phyloP scores from a whole-genome alignment of 208 protist species.

The Trypanosoma rangeli region DNA sequence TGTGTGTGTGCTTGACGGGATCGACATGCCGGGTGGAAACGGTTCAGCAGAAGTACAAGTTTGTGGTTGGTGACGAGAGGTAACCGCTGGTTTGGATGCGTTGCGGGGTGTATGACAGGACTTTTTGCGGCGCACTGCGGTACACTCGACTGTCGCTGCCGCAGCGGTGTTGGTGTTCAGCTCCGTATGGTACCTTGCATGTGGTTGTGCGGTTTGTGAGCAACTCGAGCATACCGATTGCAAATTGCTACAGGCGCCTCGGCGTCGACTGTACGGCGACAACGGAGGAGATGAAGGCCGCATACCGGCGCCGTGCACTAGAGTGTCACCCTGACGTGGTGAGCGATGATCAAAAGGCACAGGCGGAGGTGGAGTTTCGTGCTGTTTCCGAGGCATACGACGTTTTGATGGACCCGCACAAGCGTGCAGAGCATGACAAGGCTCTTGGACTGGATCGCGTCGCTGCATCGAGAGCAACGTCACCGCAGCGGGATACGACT shows the following conservation, averaged over 20 bases:
- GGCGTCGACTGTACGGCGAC: constrained; percentile 50
- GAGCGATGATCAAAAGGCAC: constrained; percentile 17
- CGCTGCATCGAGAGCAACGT: constrained; percentile 12
- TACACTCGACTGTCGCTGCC: background rate
- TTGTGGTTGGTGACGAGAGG: background rate
- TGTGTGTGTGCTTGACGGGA: background rate
- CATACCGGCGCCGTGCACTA: constrained; percentile 36
- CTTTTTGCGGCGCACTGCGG: background rate
- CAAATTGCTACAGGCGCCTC: constrained; percentile 69
- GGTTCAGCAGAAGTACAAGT: background rate
- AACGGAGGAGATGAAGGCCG: constrained; percentile 46
- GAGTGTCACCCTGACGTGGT: constrained; percentile 49
- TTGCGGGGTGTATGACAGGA: background rate
- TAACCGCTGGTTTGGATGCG: background rate
- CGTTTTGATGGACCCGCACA: constrained; percentile 33
- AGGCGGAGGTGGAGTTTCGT: constrained; percentile 38
- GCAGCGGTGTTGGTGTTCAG: background rate
- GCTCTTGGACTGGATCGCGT: constrained; percentile 44
- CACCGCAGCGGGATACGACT: background rate
- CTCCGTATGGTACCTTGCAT: background rate
- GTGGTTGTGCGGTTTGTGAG: constrained; percentile 24
- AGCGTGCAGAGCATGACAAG: constrained; percentile 38
- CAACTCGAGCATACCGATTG: constrained; percentile 7
- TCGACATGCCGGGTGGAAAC: background rate
- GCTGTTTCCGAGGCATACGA: constrained; percentile 47